These are phyloP conservation scores for Endoconidiophora polonica DNA, from an alignment of 2,329 filamentous ascomycete genomes.

Conservation along the genomic window DNA sequence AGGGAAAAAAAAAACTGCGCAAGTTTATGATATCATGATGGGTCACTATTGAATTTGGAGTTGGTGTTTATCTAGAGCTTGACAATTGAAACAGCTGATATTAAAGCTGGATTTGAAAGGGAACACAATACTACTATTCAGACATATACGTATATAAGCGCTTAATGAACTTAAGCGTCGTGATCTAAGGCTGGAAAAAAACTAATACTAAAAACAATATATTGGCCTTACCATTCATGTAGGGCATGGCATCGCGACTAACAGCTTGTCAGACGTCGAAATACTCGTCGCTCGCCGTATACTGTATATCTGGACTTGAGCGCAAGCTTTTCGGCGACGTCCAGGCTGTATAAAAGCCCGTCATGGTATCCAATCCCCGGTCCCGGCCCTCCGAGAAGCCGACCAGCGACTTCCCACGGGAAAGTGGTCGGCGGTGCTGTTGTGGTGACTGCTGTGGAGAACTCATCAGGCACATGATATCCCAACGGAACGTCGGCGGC, in stretches of 20 bases:
- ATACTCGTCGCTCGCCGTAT: slow-evolving; percentile 1
- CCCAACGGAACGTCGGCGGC: neutral
- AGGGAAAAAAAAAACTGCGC: neutral
- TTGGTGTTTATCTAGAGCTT: neutral
- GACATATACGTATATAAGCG: neutral
- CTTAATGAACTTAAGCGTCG: too few species aligned
- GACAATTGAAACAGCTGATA: neutral
- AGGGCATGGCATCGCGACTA: slow-evolving; percentile 10
- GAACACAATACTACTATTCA: neutral
- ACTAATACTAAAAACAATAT: neutral
- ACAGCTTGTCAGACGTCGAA: slow-evolving; percentile 4
- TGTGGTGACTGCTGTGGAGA: neutral
- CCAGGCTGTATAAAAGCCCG: slow-evolving; percentile 6
- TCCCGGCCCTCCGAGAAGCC: slow-evolving; percentile 12
- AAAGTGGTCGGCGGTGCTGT: neutral
- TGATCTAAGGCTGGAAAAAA: neutral
- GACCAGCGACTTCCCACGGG: slow-evolving; percentile 7
- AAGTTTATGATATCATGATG: slow-evolving; percentile 5
- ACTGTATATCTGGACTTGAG: neutral
- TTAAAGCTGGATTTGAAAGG: neutral
- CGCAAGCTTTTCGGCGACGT: slow-evolving; percentile 3
- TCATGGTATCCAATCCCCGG: slow-evolving; percentile 4
- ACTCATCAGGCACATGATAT: neutral
- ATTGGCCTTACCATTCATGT: neutral
- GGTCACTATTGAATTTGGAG: slow-evolving; percentile 1